Conservation (phyloP, 805 yeast species). For the Saccharomycopsis amapae region DNA sequence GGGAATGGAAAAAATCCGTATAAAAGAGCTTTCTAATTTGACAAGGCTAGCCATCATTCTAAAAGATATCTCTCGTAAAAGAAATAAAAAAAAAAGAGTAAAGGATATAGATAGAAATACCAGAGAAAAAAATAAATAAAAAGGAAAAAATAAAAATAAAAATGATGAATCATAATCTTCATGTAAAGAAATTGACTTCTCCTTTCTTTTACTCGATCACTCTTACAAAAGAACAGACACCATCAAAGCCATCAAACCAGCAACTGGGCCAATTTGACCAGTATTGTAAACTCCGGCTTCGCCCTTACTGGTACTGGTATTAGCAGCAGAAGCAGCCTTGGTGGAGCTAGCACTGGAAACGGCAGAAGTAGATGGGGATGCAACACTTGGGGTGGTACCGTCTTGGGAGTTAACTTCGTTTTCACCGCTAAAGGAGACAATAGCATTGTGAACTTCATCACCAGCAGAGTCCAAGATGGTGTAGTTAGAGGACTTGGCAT, state of each 20-base stretch:
- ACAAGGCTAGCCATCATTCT: no score
- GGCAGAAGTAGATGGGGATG: conserved; percentile 21
- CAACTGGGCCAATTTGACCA: not conserved
- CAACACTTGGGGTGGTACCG: conserved; percentile 22
- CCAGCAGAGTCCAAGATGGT: conserved; percentile 34
- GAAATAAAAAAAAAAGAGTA: no score
- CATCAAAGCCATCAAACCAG: conserved; percentile 1
- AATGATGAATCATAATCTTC: no score
- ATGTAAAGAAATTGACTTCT: no score
- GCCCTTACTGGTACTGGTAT: conserved; percentile 24
- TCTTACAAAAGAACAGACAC: not conserved
- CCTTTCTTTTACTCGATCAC: no score
- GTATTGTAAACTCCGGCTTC: conserved; percentile 25
- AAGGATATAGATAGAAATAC: no score
- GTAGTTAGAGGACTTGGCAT: conserved; percentile 35
- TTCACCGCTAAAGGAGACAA: conserved; percentile 32
- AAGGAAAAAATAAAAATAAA: no score
- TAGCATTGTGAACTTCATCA: conserved; percentile 29
- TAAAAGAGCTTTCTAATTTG: no score
- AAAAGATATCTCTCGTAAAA: no score
- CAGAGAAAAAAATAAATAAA: no score
- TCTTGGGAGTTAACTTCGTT: conserved; percentile 31
- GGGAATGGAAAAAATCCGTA: no score
- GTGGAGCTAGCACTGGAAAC: conserved; percentile 22
- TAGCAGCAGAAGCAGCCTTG: conserved; percentile 20